phyloP scores from a whole-genome alignment of 2,329 filamentous ascomycete species.

The Boeremia lycopersici region DNA sequence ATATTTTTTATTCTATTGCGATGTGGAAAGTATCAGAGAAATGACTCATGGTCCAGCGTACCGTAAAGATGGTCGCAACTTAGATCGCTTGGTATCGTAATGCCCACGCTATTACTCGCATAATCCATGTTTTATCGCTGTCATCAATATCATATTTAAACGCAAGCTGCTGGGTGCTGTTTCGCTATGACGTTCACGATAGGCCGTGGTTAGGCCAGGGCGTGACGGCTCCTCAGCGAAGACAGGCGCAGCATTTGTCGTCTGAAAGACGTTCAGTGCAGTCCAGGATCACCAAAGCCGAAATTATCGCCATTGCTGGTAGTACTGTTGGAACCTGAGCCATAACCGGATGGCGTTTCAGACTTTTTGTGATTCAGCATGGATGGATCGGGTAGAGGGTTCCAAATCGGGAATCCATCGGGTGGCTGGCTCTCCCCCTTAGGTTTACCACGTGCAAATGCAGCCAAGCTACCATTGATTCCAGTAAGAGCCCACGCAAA shows the following conservation, averaged over 20 bases:
- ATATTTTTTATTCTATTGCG: slow-evolving; percentile 19
- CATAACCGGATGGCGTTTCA: slow-evolving; percentile 43
- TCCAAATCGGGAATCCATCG: slow-evolving; percentile 67
- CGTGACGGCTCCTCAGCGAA: neutral
- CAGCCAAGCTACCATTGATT: slow-evolving; percentile 76
- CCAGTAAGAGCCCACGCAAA: slow-evolving; percentile 84
- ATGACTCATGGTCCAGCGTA: slow-evolving; percentile 23
- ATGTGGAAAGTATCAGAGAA: slow-evolving; percentile 13
- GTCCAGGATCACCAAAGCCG: slow-evolving; percentile 46
- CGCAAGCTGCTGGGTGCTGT: slow-evolving; percentile 1
- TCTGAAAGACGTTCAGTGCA: slow-evolving; percentile 22
- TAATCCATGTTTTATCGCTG: slow-evolving; percentile 14
- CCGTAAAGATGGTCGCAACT: slow-evolving; percentile 20
- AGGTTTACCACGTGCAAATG: slow-evolving; percentile 67
- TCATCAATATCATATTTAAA: slow-evolving; percentile 9
- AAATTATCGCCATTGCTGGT: slow-evolving; percentile 41
- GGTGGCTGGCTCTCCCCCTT: slow-evolving; percentile 67
- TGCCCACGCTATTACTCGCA: slow-evolving; percentile 9
- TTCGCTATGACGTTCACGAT: neutral
- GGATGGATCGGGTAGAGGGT: slow-evolving; percentile 29
- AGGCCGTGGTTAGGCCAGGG: neutral
- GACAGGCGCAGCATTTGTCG: neutral
- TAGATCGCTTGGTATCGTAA: slow-evolving; percentile 23
- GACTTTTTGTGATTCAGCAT: slow-evolving; percentile 28
- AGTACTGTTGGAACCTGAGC: slow-evolving; percentile 39